phyloP scores from a whole-genome alignment of 2,329 filamentous ascomycete species.

The Penicillium sp. region DNA sequence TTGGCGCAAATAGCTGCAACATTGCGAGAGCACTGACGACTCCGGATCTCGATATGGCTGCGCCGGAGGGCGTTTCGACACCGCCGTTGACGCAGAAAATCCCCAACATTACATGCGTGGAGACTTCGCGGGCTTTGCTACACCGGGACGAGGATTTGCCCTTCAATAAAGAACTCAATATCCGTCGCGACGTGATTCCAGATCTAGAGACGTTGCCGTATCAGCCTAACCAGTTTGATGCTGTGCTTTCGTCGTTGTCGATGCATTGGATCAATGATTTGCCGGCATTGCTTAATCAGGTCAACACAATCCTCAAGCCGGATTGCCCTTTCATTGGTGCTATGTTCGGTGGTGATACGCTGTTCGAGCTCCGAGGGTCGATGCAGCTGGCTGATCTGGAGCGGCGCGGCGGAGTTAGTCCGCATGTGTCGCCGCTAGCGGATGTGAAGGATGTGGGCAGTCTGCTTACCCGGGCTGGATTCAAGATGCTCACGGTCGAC shows the following conservation, averaged over 20 bases:
- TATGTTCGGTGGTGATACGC: slow-evolving; percentile 93
- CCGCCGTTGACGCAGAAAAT: slow-evolving; percentile 69
- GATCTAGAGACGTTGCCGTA: slow-evolving; percentile 70
- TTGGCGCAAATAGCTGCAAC: slow-evolving; percentile 95
- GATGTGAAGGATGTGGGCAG: slow-evolving; percentile 91
- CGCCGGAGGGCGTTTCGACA: slow-evolving; percentile 23
- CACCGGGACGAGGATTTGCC: slow-evolving; percentile 67
- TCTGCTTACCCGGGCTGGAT: slow-evolving; percentile 79
- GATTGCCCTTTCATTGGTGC: slow-evolving; percentile 90
- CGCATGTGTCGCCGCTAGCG: slow-evolving; percentile 85
- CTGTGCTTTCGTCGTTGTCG: slow-evolving; percentile 83
- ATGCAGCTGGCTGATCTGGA: slow-evolving; percentile 91
- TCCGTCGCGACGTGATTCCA: slow-evolving; percentile 72
- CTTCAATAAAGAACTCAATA: slow-evolving; percentile 71
- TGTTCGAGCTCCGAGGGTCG: slow-evolving; percentile 90
- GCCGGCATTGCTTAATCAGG: slow-evolving; percentile 76
- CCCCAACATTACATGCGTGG: slow-evolving; percentile 72
- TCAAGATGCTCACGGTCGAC: slow-evolving; percentile 94
- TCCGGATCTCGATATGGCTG: slow-evolving; percentile 64
- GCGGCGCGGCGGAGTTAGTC: slow-evolving; percentile 83
- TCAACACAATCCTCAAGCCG: slow-evolving; percentile 84
- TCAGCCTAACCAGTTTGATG: slow-evolving; percentile 74
- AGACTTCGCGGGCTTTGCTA: slow-evolving; percentile 75
- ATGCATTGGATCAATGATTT: slow-evolving; percentile 99
- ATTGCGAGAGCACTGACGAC: slow-evolving; percentile 76